Evolutionary conservation across 2,329 filamentous ascomycete genomes (phyloP).

Genomic region (Penicillium sp.): DNA sequence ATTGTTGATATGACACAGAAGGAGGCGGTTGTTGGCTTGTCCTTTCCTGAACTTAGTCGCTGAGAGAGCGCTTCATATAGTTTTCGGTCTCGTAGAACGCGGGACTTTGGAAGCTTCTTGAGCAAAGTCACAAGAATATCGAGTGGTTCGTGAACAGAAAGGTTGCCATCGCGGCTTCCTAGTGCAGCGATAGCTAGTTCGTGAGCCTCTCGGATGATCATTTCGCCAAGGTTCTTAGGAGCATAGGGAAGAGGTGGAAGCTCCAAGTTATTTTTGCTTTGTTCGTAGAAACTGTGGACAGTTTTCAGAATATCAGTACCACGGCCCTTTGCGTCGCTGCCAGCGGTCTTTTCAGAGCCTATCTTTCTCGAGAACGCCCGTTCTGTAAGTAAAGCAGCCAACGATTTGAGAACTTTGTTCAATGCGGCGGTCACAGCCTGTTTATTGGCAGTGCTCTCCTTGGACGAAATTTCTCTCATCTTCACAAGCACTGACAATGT

Average conservation of each 20-base stretch:
- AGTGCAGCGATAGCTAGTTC: slow-evolving; percentile 37
- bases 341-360: slow-evolving; percentile 23
- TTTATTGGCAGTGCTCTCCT: slow-evolving; percentile 17
- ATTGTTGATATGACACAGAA: slow-evolving; percentile 41
- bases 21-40: slow-evolving; percentile 30
- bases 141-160: slow-evolving; percentile 58
- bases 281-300: slow-evolving; percentile 66
- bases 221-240: slow-evolving; percentile 56
- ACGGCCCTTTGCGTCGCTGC: slow-evolving; percentile 19
- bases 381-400: slow-evolving; percentile 48
- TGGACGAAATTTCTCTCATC: slow-evolving; percentile 40
- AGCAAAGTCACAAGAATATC: slow-evolving; percentile 58
- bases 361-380: slow-evolving; percentile 52
- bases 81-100: slow-evolving; percentile 34
- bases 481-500: slow-evolving; percentile 62
- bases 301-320: slow-evolving; percentile 55
- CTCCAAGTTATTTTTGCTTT: slow-evolving; percentile 69
- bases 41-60: slow-evolving; percentile 24
- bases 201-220: slow-evolving; percentile 63
- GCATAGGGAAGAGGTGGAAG: slow-evolving; percentile 60
- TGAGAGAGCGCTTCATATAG: slow-evolving; percentile 38
- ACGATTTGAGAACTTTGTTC: slow-evolving; percentile 31
- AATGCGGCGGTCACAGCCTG: slow-evolving; percentile 27
- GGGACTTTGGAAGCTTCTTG: slow-evolving; percentile 41
- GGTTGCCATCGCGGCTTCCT: slow-evolving; percentile 23